A percentile compares a stretch with the other conserved stretches of the same genome.
These are phyloP conservation scores for Mycena kentingensis DNA, from an alignment of 768 basidiomycete genomes.

Conservation along the genomic window DNA sequence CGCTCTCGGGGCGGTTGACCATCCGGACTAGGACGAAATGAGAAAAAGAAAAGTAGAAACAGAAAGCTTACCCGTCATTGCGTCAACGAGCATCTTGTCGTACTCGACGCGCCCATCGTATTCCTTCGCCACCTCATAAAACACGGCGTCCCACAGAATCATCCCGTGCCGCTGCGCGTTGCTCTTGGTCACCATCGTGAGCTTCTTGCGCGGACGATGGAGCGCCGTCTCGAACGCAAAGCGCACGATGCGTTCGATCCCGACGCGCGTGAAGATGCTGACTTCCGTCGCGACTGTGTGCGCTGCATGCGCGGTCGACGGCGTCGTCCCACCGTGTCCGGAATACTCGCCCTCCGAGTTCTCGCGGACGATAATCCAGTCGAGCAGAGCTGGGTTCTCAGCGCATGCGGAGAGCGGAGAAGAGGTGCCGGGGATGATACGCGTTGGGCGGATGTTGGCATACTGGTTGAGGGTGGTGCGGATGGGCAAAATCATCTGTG, in stretches of 20 bases:
- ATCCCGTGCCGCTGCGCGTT: conserved; percentile 52
- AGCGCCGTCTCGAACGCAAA: conserved; percentile 57
- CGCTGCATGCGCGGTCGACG: conserved; percentile 44
- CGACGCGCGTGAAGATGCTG: conserved; percentile 50
- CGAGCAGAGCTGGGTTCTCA: conserved; percentile 40
- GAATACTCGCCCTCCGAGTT: conserved; percentile 61
- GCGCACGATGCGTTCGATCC: conserved; percentile 50
- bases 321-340: conserved; percentile 48
- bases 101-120: conserved; percentile 49
- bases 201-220: conserved; percentile 47
- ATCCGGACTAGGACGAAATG: conserved; percentile 28
- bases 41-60: neutral
- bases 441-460: conserved; percentile 50
- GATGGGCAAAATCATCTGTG: conserved; percentile 42
- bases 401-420: conserved; percentile 48
- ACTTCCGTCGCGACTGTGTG: conserved; percentile 41
- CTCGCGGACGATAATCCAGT: conserved; percentile 58
- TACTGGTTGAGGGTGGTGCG: conserved; percentile 56
- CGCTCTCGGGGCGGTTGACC: conserved; percentile 51
- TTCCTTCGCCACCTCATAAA: conserved; percentile 50
- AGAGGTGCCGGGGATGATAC: conserved; percentile 48
- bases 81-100: conserved; percentile 53
- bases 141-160: conserved; percentile 51
- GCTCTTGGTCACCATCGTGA: conserved; percentile 57
- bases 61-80: conserved; percentile 44